Conservation (phyloP, 352 stramenopile genomes). For the Globisporangium spiculum region DNA sequence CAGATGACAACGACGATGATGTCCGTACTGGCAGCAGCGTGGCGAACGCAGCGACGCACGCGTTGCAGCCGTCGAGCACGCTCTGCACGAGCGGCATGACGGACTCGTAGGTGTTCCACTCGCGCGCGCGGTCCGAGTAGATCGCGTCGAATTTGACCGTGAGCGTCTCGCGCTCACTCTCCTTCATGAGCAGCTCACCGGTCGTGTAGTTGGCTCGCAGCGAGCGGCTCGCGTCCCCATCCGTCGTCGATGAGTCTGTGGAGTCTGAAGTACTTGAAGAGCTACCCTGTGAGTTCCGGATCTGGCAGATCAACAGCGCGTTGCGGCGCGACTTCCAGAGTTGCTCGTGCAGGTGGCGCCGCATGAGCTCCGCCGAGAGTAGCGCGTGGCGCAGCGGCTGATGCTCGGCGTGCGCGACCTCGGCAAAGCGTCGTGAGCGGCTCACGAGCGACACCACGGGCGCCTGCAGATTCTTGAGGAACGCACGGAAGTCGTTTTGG, state of each 20-base stretch:
- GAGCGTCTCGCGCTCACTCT: slow-evolving; percentile 35
- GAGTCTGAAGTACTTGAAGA: too few relatives aligned
- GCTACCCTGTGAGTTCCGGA: slow-evolving; percentile 34
- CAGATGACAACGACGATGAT: background rate
- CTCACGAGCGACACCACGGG: slow-evolving; percentile 52
- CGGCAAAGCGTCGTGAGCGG: slow-evolving; percentile 43
- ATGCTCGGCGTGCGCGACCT: slow-evolving; percentile 51
- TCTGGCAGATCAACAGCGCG: slow-evolving; percentile 61
- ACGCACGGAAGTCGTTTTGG: slow-evolving; percentile 47
- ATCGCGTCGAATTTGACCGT: slow-evolving; percentile 54
- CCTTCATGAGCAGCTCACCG: slow-evolving; percentile 45
- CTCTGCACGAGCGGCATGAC: slow-evolving; percentile 62
- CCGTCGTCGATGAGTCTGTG: too few relatives aligned
- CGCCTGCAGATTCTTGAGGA: slow-evolving; percentile 43
- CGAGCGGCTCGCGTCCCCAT: slow-evolving; percentile 10
- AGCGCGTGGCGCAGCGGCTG: slow-evolving; percentile 46
- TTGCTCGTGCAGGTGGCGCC: slow-evolving; percentile 69
- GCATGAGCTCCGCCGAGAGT: slow-evolving; percentile 35
- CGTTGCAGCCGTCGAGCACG: slow-evolving; percentile 64
- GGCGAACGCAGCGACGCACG: slow-evolving; percentile 49
- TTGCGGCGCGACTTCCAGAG: slow-evolving; percentile 57
- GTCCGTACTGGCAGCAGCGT: slow-evolving; percentile 30
- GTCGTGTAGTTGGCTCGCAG: slow-evolving; percentile 59
- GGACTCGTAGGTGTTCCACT: slow-evolving; percentile 59
- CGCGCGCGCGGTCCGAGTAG: slow-evolving; percentile 59